Conservation (phyloP, 768 basidiomycete genomes). For the Boletus patriciae region DNA sequence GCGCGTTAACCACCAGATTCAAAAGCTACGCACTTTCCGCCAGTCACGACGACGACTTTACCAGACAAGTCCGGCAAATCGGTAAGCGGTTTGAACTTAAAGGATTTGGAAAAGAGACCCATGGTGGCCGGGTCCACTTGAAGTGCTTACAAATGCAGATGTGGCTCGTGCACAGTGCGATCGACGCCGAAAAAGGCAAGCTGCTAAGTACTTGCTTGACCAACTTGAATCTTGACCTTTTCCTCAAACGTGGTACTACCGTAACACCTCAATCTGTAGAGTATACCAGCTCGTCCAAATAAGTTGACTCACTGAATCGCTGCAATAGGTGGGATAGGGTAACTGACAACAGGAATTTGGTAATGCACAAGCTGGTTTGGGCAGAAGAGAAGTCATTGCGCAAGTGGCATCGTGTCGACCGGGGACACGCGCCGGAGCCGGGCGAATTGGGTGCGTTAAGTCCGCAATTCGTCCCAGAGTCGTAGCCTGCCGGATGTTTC, state of each 20-base stretch:
- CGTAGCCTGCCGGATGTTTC: background rate
- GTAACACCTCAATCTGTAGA: too few relatives aligned
- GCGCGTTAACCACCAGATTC: too few relatives aligned
- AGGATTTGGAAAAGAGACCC: slow-evolving; percentile 28
- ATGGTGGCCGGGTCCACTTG: background rate
- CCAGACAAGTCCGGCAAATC: slow-evolving; percentile 38
- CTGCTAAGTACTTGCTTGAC: too few relatives aligned
- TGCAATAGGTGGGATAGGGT: too few relatives aligned
- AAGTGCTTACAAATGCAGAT: too few relatives aligned
- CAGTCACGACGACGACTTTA: slow-evolving; percentile 55
- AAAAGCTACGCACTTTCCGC: slow-evolving; percentile 46
- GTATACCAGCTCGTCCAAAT: too few relatives aligned
- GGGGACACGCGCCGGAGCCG: background rate
- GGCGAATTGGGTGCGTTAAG: too few relatives aligned
- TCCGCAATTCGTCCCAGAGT: too few relatives aligned
- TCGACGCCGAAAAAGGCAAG: too few relatives aligned
- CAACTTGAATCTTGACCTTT: too few relatives aligned
- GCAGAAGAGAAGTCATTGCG: background rate
- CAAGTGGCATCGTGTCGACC: background rate
- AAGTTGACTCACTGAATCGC: background rate
- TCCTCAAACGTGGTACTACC: too few relatives aligned
- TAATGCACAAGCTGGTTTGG: background rate
- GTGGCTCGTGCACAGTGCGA: too few relatives aligned
- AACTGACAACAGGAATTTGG: background rate
- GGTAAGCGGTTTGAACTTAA: slow-evolving; percentile 36